These are phyloP conservation scores for Rhizopus stolonifer DNA, from an alignment of 371 early-diverging fungal genomes.

Conservation along the genomic window DNA sequence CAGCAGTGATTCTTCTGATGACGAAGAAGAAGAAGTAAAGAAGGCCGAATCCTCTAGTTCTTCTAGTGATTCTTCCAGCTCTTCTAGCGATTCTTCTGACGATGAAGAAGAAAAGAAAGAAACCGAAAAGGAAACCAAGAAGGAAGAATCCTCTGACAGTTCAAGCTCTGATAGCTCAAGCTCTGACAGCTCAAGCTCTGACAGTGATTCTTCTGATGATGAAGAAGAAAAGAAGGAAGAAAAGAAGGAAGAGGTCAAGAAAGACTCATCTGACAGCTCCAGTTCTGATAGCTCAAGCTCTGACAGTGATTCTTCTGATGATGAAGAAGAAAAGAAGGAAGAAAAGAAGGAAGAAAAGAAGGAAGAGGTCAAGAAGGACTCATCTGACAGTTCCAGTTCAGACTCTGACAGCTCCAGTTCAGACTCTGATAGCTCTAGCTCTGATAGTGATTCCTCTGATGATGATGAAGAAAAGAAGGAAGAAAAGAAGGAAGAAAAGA, in stretches of 20 bases:
- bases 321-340: not conserved
- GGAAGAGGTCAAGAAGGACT: not conserved
- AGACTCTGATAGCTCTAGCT: not conserved
- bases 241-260: slow-evolving; percentile 5
- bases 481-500: not conserved
- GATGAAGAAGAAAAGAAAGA: slow-evolving; percentile 18
- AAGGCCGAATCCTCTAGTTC: too few relatives aligned
- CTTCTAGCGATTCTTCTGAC: slow-evolving; percentile 17
- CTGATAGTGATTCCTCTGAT: not conserved
- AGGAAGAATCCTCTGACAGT: slow-evolving; percentile 14
- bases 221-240: slow-evolving; percentile 19
- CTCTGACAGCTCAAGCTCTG: slow-evolving; percentile 18
- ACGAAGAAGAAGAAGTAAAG: too few relatives aligned
- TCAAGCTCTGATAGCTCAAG: slow-evolving; percentile 5
- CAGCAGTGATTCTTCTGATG: too few relatives aligned
- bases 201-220: slow-evolving; percentile 18
- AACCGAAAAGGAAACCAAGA: slow-evolving; percentile 13
- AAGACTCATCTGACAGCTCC: not conserved
- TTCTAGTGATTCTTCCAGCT: not conserved
- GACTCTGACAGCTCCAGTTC: not conserved
- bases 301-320: slow-evolving; percentile 1
- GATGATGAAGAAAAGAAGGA: not conserved
- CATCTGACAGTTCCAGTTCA: not conserved
- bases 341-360: not conserved
- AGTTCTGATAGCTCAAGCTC: not conserved